Percentiles rank a stretch among this genome's conserved stretches.
phyloP scores from a whole-genome alignment of 2,329 filamentous ascomycete species.

The Ceratocystis alfenasii region DNA sequence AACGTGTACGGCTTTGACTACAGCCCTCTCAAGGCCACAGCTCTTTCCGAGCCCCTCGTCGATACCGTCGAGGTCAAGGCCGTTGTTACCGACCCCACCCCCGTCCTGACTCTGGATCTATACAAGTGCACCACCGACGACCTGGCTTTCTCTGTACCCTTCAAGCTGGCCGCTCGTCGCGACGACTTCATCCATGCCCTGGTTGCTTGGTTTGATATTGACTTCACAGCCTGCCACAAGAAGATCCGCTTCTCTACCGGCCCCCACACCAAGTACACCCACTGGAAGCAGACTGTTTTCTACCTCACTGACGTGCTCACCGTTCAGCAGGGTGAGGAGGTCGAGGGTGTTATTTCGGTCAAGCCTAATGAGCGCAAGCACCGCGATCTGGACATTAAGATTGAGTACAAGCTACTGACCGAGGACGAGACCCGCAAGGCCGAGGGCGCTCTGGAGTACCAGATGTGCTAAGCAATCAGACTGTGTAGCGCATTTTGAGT shows the following conservation, averaged over 20 bases:
- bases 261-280: constrained; percentile 96
- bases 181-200: constrained; percentile 94
- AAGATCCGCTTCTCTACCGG: constrained; percentile 93
- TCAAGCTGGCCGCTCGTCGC: constrained; percentile 63
- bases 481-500: neutral
- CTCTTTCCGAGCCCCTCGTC: constrained; percentile 88
- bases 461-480: constrained; percentile 49
- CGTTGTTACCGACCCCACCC: constrained; percentile 79
- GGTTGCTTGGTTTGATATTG: constrained; percentile 98
- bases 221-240: constrained; percentile 97
- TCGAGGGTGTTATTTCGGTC: constrained; percentile 63
- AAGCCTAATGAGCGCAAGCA: constrained; percentile 89
- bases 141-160: constrained; percentile 70
- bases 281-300: constrained; percentile 99
- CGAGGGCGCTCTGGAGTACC: constrained; percentile 65
- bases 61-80: constrained; percentile 97
- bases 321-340: constrained; percentile 72
- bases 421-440: constrained; percentile 57
- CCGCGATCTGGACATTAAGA: constrained; percentile 82
- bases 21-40: constrained; percentile 81
- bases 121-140: constrained; percentile 80
- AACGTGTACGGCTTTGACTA: constrained; percentile 99
- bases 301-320: constrained; percentile 90
- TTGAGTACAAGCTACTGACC: constrained; percentile 71
- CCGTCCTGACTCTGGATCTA: constrained; percentile 79